Evolutionary conservation across 2,329 filamentous ascomycete genomes (phyloP).

Genomic region (Arthrobotrys entomopaga): DNA sequence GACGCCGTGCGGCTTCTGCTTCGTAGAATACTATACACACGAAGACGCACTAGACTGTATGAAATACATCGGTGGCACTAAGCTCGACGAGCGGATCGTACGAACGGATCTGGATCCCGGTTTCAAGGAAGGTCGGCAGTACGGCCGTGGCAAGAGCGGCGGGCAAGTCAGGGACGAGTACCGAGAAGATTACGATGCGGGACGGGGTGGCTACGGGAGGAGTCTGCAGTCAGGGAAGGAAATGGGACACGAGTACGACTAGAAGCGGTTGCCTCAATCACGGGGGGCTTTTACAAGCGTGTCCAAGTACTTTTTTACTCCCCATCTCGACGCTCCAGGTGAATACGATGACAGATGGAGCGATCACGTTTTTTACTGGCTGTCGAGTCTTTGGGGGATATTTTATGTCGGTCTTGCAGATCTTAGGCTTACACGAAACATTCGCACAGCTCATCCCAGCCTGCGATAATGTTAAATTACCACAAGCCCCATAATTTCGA

Average conservation of each 20-base stretch:
- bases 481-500: constrained; percentile 27
- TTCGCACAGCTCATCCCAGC: constrained; percentile 15
- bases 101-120: constrained; percentile 94
- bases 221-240: constrained; percentile 56
- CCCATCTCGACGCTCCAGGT: not conserved
- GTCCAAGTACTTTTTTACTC: not conserved
- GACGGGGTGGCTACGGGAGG: constrained; percentile 82
- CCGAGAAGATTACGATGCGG: constrained; percentile 94
- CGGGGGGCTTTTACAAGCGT: not conserved
- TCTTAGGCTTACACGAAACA: not conserved
- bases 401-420: not conserved
- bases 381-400: not conserved
- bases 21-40: constrained; percentile 98
- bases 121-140: constrained; percentile 95
- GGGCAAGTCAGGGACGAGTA: constrained; percentile 98
- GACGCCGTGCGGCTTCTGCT: constrained; percentile 98
- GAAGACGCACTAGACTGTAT: constrained; percentile 96
- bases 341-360: not conserved
- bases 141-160: constrained; percentile 78
- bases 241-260: constrained; percentile 50
- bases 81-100: constrained; percentile 96
- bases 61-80: constrained; percentile 98
- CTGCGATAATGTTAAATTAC: constrained; percentile 26
- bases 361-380: not conserved
- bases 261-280: not conserved